Percentiles rank a stretch among this genome's conserved stretches.
Evolutionary conservation across 768 basidiomycete species (phyloP).

Genomic region (Neoboletus subvelutipes): DNA sequence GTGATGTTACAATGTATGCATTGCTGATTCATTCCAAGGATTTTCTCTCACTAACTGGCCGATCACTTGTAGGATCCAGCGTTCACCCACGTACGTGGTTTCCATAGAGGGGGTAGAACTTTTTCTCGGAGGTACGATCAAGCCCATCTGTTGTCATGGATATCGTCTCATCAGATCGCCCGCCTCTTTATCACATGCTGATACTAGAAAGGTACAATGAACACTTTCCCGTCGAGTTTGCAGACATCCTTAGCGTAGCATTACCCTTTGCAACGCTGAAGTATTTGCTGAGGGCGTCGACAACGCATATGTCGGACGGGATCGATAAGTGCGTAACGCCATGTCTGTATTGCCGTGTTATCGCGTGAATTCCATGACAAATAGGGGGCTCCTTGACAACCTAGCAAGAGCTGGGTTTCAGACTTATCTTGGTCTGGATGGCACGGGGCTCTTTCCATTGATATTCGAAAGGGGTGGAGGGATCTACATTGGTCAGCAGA

Average conservation of each 20-base stretch:
- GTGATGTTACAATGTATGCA: conserved; percentile 28
- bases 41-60: conserved; percentile 27
- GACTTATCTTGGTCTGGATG: conserved; percentile 39
- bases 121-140: conserved; percentile 15
- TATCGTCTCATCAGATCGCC: not conserved
- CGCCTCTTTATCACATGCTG: not conserved
- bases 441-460: conserved; percentile 34
- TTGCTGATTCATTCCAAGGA: conserved; percentile 10
- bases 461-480: conserved; percentile 37
- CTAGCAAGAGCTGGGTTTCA: conserved; percentile 39
- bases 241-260: conserved; percentile 23
- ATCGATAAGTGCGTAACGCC: conserved; percentile 21
- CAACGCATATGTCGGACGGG: conserved; percentile 11
- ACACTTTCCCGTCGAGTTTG: conserved; percentile 25
- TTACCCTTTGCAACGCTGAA: conserved; percentile 24
- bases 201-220: conserved; percentile 28
- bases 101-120: conserved; percentile 13
- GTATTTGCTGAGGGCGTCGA: conserved; percentile 6
- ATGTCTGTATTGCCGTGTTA: not conserved
- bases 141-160: not conserved
- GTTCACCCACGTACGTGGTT: conserved; percentile 31
- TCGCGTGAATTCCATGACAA: not conserved
- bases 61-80: conserved; percentile 22
- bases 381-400: conserved; percentile 39
- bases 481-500: conserved; percentile 37